Evolutionary conservation across 192 early-diverging fungal species (phyloP), one percentile per base, ranked within the genome.

Genomic region (Entomortierella chlamydospora): DNA sequence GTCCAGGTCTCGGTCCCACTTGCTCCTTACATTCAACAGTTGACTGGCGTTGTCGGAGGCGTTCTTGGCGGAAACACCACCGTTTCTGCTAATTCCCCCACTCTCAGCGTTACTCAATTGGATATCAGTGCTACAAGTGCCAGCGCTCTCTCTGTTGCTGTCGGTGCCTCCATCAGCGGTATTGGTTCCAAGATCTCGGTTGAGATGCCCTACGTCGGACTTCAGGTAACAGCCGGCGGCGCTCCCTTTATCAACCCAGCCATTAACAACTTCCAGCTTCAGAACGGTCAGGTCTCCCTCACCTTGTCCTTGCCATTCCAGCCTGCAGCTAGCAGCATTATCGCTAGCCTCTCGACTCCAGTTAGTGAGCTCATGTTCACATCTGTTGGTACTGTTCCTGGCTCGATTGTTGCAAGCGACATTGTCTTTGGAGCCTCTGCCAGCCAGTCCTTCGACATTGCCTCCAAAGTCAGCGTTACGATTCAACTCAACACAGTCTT

Each of bases 111-210:
- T 52, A 67, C 22, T 42, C n/a, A 67, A 30, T 33, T 74, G 72
- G 72, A 74, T 11, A 56, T 74, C 29, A 67, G 64, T 58, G 72
- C 72, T 28, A 49, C 64, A 43, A 56, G 72, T 41, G 52, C 72
- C 25, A 61, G 55, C 8, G 72, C 64, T 22, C 64, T 74, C 41
- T 60, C 72, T 12, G 37, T 74, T 49, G 72, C 57, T 18, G 39
- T 67, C 17, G 72, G 61, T 52, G 72, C 72, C 20, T 67, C 72
- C 12, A 74, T 74, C 17, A 52, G 72, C 0, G 72, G 72, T 34
- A 74, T 74, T 56, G 72, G 72, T 2, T 74, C 72, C 31, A 74
- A 74, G 64, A 61, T 74, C 64, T 74, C 72, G 20, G 64, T 74
- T 31, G 57, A 66, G 30, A 67, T 74, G 72, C 72, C 72, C 12